Percentiles rank a stretch among this genome's conserved stretches.
Conservation (phyloP, 441 rosid genomes). For the Biscutella laevigata region DNA sequence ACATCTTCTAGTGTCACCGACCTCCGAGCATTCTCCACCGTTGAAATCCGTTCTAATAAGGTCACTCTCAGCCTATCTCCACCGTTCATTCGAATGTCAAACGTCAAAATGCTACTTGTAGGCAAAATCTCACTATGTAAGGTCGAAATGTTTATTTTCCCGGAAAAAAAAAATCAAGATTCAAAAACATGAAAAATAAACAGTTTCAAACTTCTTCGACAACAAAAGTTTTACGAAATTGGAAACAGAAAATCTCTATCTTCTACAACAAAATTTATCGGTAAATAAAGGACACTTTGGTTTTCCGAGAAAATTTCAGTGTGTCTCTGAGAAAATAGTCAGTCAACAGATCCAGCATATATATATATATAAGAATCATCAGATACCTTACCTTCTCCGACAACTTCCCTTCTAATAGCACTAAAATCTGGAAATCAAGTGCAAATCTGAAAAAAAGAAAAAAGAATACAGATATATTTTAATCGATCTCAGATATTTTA, state of each 20-base stretch:
- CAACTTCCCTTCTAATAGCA: conserved; percentile 9
- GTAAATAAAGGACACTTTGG: too few species aligned
- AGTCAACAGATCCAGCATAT: conserved; percentile 5
- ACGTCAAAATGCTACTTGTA: too few species aligned
- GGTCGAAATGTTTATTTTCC: too few species aligned
- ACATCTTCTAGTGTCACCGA: conserved; percentile 36
- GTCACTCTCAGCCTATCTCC: conserved; percentile 31
- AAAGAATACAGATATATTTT: neutral
- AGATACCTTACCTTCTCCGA: conserved; percentile 19
- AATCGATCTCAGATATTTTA: neutral
- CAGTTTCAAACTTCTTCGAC: too few species aligned
- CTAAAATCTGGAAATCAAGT: neutral
- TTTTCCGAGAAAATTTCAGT: neutral
- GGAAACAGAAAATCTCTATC: too few species aligned
- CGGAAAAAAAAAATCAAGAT: neutral
- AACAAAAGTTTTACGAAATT: too few species aligned
- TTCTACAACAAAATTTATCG: too few species aligned
- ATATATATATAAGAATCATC: conserved; percentile 2
- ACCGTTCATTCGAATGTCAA: conserved; percentile 22
- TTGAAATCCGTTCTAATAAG: conserved; percentile 48
- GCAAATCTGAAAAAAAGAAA: conserved; percentile 13
- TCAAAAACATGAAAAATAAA: neutral
- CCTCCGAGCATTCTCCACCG: conserved; percentile 30
- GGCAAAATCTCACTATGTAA: too few species aligned
- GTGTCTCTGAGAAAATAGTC: neutral